Evolutionary conservation across 805 yeast species (phyloP).

Genomic region (Wickerhamiella siamensis): DNA sequence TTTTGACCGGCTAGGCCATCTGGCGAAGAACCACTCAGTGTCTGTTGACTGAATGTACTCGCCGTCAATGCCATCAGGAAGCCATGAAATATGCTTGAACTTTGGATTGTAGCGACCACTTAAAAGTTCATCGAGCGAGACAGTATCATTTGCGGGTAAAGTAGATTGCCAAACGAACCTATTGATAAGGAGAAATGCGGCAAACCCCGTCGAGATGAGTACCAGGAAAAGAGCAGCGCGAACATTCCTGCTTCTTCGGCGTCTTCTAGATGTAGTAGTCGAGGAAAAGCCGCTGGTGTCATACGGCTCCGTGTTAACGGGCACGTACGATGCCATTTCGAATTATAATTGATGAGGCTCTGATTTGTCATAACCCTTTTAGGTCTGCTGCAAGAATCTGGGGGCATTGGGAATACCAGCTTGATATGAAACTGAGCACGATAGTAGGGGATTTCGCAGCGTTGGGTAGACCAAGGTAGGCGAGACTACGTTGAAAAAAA

Average conservation of each 20-base stretch:
- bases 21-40: constrained; percentile 27
- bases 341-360: no score
- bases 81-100: constrained; percentile 11
- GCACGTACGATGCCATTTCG: no score
- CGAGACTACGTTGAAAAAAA: no score
- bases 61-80: constrained; percentile 13
- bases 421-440: no score
- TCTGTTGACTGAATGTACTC: constrained; percentile 7
- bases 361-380: no score
- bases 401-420: no score
- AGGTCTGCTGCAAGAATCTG: no score
- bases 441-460: no score
- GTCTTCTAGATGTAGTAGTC: no score
- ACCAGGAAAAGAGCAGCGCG: background rate
- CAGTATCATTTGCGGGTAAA: background rate
- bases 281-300: no score
- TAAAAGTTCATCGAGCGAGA: constrained; percentile 13
- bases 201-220: background rate
- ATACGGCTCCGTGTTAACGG: no score
- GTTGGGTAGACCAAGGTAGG: no score
- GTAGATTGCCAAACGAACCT: background rate
- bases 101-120: constrained; percentile 11
- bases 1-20: constrained; percentile 23
- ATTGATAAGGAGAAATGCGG: background rate
- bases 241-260: background rate